Evolutionary conservation across 148 eudicot species (phyloP).

Genomic region (Rhododendron ovatum): DNA sequence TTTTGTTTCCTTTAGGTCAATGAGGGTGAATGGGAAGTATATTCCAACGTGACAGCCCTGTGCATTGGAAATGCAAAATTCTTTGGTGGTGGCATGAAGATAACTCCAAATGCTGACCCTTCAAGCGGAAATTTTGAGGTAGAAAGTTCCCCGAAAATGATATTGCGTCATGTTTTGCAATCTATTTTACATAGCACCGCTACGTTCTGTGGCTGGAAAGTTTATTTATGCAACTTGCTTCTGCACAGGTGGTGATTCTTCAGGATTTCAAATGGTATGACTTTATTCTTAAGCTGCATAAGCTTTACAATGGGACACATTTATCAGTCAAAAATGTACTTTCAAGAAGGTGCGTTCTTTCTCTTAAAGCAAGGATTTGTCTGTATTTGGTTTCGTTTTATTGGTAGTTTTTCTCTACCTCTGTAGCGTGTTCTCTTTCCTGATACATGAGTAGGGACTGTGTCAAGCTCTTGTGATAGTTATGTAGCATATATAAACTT

Average conservation of each 20-base stretch:
- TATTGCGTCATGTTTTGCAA: not conserved
- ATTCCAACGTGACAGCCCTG: slow-evolving; percentile 80
- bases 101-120: slow-evolving; percentile 86
- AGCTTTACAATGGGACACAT: slow-evolving; percentile 81
- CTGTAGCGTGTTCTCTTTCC: not conserved
- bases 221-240: not conserved
- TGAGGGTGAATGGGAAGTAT: slow-evolving; percentile 86
- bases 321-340: slow-evolving; percentile 67
- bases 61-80: slow-evolving; percentile 94
- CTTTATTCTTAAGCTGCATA: slow-evolving; percentile 73
- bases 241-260: slow-evolving; percentile 71
- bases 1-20: slow-evolving; percentile 45
- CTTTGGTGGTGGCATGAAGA: slow-evolving; percentile 99
- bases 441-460: not conserved
- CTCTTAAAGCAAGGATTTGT: not conserved
- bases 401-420: not conserved
- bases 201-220: not conserved
- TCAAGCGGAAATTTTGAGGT: slow-evolving; percentile 82
- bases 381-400: not conserved
- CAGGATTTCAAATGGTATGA: slow-evolving; percentile 98
- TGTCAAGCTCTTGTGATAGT: not conserved
- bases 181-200: not conserved
- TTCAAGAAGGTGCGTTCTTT: slow-evolving; percentile 54
- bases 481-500: not conserved
- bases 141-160: not conserved